Conservation (phyloP, 179 eudicot genomes). For the Corrigiola litoralis region DNA sequence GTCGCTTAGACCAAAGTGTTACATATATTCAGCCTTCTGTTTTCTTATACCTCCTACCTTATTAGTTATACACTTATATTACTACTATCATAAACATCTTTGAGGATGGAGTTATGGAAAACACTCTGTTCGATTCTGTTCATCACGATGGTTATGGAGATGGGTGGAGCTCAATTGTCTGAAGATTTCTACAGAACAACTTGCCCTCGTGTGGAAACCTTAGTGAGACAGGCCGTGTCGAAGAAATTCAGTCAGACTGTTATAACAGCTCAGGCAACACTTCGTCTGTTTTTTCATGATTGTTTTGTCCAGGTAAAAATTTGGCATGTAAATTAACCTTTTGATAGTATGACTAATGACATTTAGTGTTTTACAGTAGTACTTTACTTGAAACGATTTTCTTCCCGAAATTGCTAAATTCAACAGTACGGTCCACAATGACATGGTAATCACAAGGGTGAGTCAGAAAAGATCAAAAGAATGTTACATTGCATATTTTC, state of each 20-base stretch:
- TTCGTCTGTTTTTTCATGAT: conserved; percentile 75
- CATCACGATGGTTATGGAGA: conserved; percentile 19
- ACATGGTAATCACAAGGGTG: too few relatives aligned
- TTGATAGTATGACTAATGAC: neutral
- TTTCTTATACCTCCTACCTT: too few relatives aligned
- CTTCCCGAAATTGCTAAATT: too few relatives aligned
- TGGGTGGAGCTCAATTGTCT: conserved; percentile 39
- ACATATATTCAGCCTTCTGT: too few relatives aligned
- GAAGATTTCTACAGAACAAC: conserved; percentile 45
- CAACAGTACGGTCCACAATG: too few relatives aligned
- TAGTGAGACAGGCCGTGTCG: conserved; percentile 45
- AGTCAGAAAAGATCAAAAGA: too few relatives aligned
- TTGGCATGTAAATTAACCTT: neutral
- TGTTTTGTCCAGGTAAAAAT: conserved; percentile 55
- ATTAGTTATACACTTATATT: too few relatives aligned
- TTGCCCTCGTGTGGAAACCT: conserved; percentile 54
- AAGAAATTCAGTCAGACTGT: conserved; percentile 43
- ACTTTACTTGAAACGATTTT: too few relatives aligned
- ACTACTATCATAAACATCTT: neutral
- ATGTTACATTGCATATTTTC: neutral
- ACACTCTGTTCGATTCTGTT: conserved; percentile 8
- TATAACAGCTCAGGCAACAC: conserved; percentile 54
- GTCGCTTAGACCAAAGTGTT: too few relatives aligned
- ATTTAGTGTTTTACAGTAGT: neutral
- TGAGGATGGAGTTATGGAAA: conserved; percentile 24